Evolutionary conservation across 1,284 basidiomycete genomes (phyloP).

Genomic region (Ustilago hordei): DNA sequence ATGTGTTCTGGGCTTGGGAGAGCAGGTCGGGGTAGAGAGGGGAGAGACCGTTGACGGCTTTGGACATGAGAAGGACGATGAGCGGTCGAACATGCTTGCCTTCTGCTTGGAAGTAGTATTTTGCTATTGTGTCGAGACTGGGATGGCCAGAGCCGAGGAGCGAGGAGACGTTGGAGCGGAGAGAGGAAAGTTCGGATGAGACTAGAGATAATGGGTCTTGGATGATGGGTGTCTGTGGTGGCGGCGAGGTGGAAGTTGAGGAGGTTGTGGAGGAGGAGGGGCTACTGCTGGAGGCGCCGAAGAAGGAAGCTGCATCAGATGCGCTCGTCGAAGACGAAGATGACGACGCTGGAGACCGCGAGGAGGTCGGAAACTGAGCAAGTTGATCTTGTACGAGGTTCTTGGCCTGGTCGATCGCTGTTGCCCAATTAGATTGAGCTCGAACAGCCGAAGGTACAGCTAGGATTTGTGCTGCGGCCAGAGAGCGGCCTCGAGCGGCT

Average conservation of each 20-base stretch:
- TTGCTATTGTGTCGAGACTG: slow-evolving; percentile 85
- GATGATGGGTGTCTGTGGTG: slow-evolving; percentile 36
- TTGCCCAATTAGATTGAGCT: slow-evolving; percentile 47
- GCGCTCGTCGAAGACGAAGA: slow-evolving; percentile 11
- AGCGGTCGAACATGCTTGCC: slow-evolving; percentile 88
- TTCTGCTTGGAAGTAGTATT: slow-evolving; percentile 85
- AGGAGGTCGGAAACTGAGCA: slow-evolving; percentile 28
- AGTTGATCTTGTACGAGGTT: slow-evolving; percentile 46
- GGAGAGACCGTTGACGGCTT: slow-evolving; percentile 87
- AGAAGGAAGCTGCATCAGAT: slow-evolving; percentile 36
- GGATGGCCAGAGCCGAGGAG: slow-evolving; percentile 91
- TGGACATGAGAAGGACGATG: slow-evolving; percentile 88
- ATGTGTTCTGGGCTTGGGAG: slow-evolving; percentile 63
- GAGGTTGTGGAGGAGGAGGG: slow-evolving; percentile 17
- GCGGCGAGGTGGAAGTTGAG: slow-evolving; percentile 7
- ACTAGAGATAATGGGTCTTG: slow-evolving; percentile 62
- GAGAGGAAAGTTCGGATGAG: slow-evolving; percentile 75
- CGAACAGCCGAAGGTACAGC: slow-evolving; percentile 10
- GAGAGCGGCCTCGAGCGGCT: slow-evolving; percentile 12
- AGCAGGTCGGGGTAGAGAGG: slow-evolving; percentile 71
- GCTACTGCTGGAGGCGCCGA: slow-evolving; percentile 25
- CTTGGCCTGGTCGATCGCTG: slow-evolving; percentile 47
- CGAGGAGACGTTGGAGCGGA: slow-evolving; percentile 81
- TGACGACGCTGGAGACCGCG: slow-evolving; percentile 22
- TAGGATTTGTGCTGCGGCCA: slow-evolving; percentile 6